A percentile compares a stretch with the other conserved stretches of the same genome.
Conservation (phyloP, 768 basidiomycete genomes). For the Tricholoma bakamatsutake region DNA sequence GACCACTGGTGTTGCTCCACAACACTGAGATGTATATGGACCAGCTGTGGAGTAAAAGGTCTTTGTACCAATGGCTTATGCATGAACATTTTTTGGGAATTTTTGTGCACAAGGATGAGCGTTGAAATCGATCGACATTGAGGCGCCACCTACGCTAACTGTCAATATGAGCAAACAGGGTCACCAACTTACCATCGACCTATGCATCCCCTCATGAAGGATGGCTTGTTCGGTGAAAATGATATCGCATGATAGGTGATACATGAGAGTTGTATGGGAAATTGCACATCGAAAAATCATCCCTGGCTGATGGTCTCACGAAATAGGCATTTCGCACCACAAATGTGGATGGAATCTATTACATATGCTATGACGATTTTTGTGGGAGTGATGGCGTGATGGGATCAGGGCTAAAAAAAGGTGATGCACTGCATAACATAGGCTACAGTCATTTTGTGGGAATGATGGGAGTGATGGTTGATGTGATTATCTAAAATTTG, state of each 20-base stretch:
- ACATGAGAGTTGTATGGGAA: too few species aligned
- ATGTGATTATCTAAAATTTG: too few species aligned
- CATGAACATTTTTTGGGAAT: not conserved
- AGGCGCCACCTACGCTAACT: not conserved
- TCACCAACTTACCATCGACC: not conserved
- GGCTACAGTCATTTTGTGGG: too few species aligned
- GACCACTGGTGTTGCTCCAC: not conserved
- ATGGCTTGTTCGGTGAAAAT: not conserved
- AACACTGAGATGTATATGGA: not conserved
- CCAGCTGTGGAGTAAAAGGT: not conserved
- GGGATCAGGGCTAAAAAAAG: too few species aligned
- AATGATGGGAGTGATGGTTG: too few species aligned
- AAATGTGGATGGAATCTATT: too few species aligned
- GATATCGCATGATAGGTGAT: not conserved
- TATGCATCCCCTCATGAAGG: not conserved
- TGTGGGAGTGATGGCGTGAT: too few species aligned
- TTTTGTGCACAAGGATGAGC: not conserved
- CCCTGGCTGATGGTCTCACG: too few species aligned
- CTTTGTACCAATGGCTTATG: not conserved
- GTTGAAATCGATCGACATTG: not conserved
- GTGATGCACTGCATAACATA: too few species aligned
- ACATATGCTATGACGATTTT: too few species aligned
- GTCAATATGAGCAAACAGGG: not conserved
- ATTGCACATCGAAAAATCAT: too few species aligned
- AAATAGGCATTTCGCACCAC: too few species aligned